These are phyloP conservation scores for Kazachstania bromeliacearum DNA, from an alignment of 805 yeast genomes.

Conservation along the genomic window DNA sequence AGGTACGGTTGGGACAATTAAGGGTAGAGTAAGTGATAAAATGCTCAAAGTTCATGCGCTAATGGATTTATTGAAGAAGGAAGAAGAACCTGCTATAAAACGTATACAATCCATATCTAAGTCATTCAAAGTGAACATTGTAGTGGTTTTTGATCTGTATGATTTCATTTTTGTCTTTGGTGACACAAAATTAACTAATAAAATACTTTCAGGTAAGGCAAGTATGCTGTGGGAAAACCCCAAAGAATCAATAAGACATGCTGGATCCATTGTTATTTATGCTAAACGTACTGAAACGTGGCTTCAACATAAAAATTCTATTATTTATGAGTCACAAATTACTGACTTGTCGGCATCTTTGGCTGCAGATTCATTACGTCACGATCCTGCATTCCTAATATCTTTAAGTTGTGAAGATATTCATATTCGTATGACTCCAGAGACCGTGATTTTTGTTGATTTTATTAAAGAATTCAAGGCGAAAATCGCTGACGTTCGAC, in stretches of 20 bases:
- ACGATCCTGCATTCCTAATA: constrained; percentile 10
- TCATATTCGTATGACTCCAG: constrained; percentile 17
- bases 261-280: constrained; percentile 17
- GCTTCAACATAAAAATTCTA: constrained; percentile 12
- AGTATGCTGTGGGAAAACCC: constrained; percentile 17
- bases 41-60: constrained; percentile 11
- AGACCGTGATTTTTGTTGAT: constrained; percentile 11
- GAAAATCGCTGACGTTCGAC: constrained; percentile 1
- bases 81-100: constrained; percentile 1
- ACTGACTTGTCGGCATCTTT: constrained; percentile 13
- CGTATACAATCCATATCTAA: constrained; percentile 1
- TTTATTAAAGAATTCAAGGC: constrained; percentile 10
- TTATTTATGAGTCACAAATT: constrained; percentile 15
- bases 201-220: constrained; percentile 12
- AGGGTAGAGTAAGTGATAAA: constrained; percentile 20
- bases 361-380: constrained; percentile 14
- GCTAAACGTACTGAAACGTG: constrained; percentile 15
- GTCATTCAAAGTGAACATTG: constrained; percentile 13
- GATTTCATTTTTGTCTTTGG: constrained; percentile 15
- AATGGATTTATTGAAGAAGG: constrained; percentile 3
- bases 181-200: constrained; percentile 10
- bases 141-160: constrained; percentile 14
- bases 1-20: constrained; percentile 17
- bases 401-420: constrained; percentile 15
- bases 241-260: constrained; percentile 15